phyloP scores from a whole-genome alignment of 2,329 filamentous ascomycete genomes.

The Colletotrichum coccodes region DNA sequence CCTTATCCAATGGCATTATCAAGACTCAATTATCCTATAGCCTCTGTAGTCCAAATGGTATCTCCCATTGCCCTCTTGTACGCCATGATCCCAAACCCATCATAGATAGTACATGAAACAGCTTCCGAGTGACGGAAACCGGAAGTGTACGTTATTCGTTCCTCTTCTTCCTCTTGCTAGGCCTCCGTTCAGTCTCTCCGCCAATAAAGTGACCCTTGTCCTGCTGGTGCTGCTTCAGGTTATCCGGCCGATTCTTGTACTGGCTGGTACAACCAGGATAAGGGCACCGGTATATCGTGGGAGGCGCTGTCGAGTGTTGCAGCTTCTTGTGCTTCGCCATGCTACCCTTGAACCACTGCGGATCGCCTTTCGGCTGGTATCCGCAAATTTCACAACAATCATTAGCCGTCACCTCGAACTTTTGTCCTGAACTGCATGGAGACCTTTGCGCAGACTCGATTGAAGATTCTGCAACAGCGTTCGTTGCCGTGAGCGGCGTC shows the following conservation, averaged over 20 bases:
- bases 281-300: slow-evolving; percentile 62
- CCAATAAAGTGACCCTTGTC: slow-evolving; percentile 66
- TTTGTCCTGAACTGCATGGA: slow-evolving; percentile 35
- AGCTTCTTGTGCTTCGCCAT: slow-evolving; percentile 69
- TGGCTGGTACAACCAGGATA: slow-evolving; percentile 64
- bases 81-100: background rate
- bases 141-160: slow-evolving; percentile 22
- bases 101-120: background rate
- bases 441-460: slow-evolving; percentile 6
- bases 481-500: background rate
- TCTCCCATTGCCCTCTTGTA: background rate
- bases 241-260: slow-evolving; percentile 66
- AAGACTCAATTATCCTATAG: too few relatives aligned
- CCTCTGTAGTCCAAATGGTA: background rate
- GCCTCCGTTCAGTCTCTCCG: slow-evolving; percentile 48
- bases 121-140: background rate
- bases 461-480: background rate
- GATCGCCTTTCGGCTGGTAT: slow-evolving; percentile 65
- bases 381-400: slow-evolving; percentile 62
- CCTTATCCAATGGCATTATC: background rate
- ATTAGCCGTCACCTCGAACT: slow-evolving; percentile 55
- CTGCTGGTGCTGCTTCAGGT: slow-evolving; percentile 65
- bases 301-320: slow-evolving; percentile 60
- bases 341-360: slow-evolving; percentile 67
- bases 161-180: slow-evolving; percentile 60